These are phyloP conservation scores for Arctium minus DNA, from an alignment of 129 eudicot genomes.

Conservation along the genomic window DNA sequence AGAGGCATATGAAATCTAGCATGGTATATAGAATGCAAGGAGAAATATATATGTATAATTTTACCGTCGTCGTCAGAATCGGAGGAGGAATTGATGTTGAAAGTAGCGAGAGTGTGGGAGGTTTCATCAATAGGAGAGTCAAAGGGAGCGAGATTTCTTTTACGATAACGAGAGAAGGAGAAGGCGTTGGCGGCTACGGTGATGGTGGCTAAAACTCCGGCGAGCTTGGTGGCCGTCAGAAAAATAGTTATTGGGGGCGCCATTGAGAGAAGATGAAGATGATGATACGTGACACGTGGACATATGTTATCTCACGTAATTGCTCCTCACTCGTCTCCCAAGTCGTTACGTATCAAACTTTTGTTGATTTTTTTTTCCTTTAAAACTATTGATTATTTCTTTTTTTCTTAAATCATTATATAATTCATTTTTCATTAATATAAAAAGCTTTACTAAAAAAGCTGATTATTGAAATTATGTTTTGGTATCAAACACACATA, in stretches of 20 bases:
- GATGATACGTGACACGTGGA: constrained; percentile 24
- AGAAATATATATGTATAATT: background rate
- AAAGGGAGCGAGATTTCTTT: constrained; percentile 63
- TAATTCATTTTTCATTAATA: too few relatives aligned
- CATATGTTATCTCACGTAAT: constrained; percentile 7
- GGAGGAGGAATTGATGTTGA: constrained; percentile 52
- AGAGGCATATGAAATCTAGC: background rate
- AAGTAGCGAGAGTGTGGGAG: constrained; percentile 65
- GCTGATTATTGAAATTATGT: too few relatives aligned
- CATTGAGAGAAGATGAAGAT: constrained; percentile 30
- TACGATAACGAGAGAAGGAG: constrained; percentile 67
- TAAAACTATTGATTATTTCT: too few relatives aligned
- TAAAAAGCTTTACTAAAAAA: too few relatives aligned
- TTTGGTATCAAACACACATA: too few relatives aligned
- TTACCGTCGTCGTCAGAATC: constrained; percentile 25
- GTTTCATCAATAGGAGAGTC: constrained; percentile 82
- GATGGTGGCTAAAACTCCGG: constrained; percentile 67
- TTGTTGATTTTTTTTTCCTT: too few relatives aligned
- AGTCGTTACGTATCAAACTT: too few relatives aligned
- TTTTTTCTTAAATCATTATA: too few relatives aligned
- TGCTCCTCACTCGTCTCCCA: background rate
- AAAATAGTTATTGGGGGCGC: constrained; percentile 40
- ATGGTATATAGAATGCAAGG: background rate
- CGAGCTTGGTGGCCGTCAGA: constrained; percentile 81
- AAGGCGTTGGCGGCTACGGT: constrained; percentile 83